Conservation (phyloP, 2,329 filamentous ascomycete genomes). For the Calonectria leucothoes region DNA sequence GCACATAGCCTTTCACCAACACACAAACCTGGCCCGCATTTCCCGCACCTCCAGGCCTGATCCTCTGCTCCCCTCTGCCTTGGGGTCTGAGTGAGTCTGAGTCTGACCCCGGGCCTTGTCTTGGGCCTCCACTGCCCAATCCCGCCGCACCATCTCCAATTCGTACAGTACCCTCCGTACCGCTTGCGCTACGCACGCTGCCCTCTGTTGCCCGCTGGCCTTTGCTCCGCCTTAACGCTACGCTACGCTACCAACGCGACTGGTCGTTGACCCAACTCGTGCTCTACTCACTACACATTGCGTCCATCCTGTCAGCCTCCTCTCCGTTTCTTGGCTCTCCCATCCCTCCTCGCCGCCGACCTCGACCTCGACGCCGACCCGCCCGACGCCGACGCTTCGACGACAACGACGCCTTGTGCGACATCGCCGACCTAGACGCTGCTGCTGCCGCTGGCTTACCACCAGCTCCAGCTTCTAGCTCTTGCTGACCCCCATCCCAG, state of each 20-base stretch:
- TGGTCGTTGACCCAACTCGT: conserved; percentile 31
- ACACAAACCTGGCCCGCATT: background rate
- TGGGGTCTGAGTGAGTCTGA: background rate
- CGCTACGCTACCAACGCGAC: conserved; percentile 18
- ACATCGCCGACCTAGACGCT: conserved; percentile 18
- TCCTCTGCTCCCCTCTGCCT: conserved; percentile 2
- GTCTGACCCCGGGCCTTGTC: conserved; percentile 26
- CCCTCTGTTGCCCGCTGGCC: conserved; percentile 11
- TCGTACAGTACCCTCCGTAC: conserved; percentile 17
- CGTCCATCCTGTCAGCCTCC: conserved; percentile 32
- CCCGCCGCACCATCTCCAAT: conserved; percentile 32
- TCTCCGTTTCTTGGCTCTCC: conserved; percentile 28
- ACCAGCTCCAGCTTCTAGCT: conserved; percentile 32
- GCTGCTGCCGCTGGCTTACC: conserved; percentile 17
- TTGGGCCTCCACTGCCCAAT: conserved; percentile 44
- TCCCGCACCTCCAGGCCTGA: background rate
- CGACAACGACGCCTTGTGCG: conserved; percentile 15
- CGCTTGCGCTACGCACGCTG: conserved; percentile 12
- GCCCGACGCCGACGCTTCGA: conserved; percentile 30
- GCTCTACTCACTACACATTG: conserved; percentile 33
- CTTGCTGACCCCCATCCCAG: conserved; percentile 24
- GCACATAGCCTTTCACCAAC: conserved; percentile 10
- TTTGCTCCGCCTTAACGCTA: conserved; percentile 25
- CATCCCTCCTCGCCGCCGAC: conserved; percentile 24
- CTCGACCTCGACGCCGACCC: conserved; percentile 21